Base-by-base conservation (phyloP, 805 yeast species). In the Ogataea ramenticola region DNA sequence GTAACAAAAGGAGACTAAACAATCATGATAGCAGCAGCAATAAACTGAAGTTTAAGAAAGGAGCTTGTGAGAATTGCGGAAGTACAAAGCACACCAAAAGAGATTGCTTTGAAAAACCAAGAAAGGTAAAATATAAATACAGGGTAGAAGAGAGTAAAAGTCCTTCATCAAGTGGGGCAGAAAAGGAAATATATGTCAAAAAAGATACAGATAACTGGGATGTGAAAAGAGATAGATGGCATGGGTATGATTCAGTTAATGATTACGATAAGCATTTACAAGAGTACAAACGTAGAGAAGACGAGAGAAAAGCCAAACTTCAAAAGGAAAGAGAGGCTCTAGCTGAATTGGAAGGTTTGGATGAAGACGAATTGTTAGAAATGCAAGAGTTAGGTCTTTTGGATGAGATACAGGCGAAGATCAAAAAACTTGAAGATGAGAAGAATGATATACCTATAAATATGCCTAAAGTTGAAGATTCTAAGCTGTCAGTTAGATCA, bases 201-300 rank as follows among this genome's bases (percentile, higher is more conserved):
- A 61, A 50, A 39, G 60, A 54, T 40, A 64, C 56, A 2, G 65
- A 61, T 24, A 74, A 72, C 39, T 86, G 80, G 72, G 95, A 85
- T 53, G 74, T 80, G 11, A 82, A 81, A 49, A 65, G 89, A 46
- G 95, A 86, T 61, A 68, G 87, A 46, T 86, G 93, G 95, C 83
- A 75, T 55, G 95, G 95, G 0, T 85, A 78, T 56, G 80, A 82
- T 39, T 70, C 77, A 10, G 55, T 53, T 9, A 66, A 68, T 11
- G 87, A 83, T 43, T 86, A 84, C 66, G 74, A 71, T 40, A 64
- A 69, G 12, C 72, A 75, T 27, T 52, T 79, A 6, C 60, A 62
- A 42, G 65, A 65, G 39, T 76, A 83, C 76, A 66, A 70, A 43
- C 54, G 49, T 35, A 59, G 67, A 50, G 52, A 52, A 36, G 67